These are phyloP conservation scores for Paramyrothecium sp. DNA, from an alignment of 2,329 filamentous ascomycete species.

Conservation along the genomic window DNA sequence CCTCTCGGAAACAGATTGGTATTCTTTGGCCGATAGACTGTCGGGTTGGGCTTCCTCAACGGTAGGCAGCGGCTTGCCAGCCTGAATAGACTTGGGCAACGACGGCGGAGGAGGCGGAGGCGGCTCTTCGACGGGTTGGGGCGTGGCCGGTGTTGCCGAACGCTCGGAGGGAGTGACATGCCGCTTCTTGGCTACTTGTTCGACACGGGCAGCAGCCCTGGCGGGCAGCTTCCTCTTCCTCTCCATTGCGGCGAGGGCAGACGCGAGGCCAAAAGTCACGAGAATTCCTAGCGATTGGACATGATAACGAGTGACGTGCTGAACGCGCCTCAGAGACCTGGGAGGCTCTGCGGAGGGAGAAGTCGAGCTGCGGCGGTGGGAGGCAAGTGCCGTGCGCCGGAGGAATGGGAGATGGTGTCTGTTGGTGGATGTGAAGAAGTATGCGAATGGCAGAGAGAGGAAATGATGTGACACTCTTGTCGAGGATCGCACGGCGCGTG, in stretches of 20 bases:
- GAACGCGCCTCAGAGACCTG: conserved; percentile 2
- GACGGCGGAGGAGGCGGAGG: conserved; percentile 34
- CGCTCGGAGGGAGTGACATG: conserved; percentile 54
- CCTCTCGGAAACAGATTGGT: conserved; percentile 74
- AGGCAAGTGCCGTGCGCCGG: neutral
- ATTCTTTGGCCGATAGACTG: conserved; percentile 62
- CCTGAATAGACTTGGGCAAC: conserved; percentile 61
- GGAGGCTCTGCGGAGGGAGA: neutral
- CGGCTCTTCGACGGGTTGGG: conserved; percentile 31
- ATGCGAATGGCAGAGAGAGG: neutral
- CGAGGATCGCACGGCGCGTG: conserved; percentile 5
- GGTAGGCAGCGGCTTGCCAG: conserved; percentile 69
- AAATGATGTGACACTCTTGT: neutral
- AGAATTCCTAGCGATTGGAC: conserved; percentile 16
- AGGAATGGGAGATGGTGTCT: neutral
- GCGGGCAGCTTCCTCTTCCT: conserved; percentile 65
- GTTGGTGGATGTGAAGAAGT: neutral
- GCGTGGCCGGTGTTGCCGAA: conserved; percentile 45
- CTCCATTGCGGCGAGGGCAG: conserved; percentile 47
- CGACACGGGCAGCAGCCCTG: conserved; percentile 59
- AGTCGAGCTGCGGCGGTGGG: neutral
- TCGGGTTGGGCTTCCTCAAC: conserved; percentile 65
- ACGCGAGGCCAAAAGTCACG: conserved; percentile 15
- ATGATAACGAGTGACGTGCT: conserved; percentile 24
- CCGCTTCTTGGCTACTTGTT: conserved; percentile 60